Base-by-base conservation (phyloP, 495 filamentous ascomycete genomes). In the Trichoderma parareesei region DNA sequence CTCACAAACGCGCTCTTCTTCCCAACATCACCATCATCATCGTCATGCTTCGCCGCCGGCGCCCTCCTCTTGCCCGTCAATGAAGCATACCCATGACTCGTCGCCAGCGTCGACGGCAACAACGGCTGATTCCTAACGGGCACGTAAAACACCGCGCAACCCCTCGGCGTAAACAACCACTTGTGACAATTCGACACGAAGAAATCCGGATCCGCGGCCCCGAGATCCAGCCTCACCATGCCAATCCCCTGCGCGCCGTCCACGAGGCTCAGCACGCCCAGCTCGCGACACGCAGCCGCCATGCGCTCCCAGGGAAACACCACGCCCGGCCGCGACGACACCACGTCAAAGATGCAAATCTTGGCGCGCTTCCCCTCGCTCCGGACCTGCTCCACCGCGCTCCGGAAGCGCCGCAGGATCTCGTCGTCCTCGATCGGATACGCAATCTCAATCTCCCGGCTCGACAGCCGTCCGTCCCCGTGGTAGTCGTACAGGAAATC, bases 81-180 rank as follows among this genome's bases (percentile, higher is more conserved):
- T 0, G 80, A 77, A n/a, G 72, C 66, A 37, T 83, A 90, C 5
- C 84, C 82, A 64, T 84, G 81, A n/a, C 78, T 82, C 2, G 88
- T 97, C 11, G 93, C 92, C 40, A 96, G 66, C 0, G 88, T 88
- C 10, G 86, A 85, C 13, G 90, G 85, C 20, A 97, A 84, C 27
- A 93, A 71, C 33, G 76, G 75, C 69, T 96, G 93, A 70, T 95
- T 88, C 13, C 84, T 80, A 10, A 75, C 63, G 0, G 90, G 86
- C 2, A 95, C 90, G 72, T 96, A 90, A 60, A 97, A 83, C 1
- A 92, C 79, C 2, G 92, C 91, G 69, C 85, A 90, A 37, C 85
- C 86, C 49, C 93, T 84, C n/a, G 92, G 93, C 11, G 86, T 85
- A 69, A 85, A 90, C 16, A 97, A 83, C 93, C 93, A 98, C 79